Evolutionary conservation across 2,329 filamentous ascomycete genomes (phyloP), one percentile per base, ranked within the genome.

Genomic region (Ascochyta fabae): DNA sequence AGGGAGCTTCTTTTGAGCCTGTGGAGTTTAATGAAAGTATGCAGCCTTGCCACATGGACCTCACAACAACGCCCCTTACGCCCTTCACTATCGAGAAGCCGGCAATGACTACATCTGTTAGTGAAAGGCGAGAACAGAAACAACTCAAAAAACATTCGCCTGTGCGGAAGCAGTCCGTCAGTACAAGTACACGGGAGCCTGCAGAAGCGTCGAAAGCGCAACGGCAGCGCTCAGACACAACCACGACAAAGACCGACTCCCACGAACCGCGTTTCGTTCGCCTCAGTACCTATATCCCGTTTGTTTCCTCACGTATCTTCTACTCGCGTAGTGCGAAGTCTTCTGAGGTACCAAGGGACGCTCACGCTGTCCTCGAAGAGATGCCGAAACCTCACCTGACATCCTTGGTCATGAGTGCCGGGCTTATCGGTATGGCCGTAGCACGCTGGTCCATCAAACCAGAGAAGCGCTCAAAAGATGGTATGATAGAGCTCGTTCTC

Each of bases 1-100:
- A 74, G 39, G 70, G 69, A 8, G 68, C 69, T 19, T 71, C 70
- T 1, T 75, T 75, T 29, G 72, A 74, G 44, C 66, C 70, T n/a
- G 61, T 75, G 3, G 64, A 70, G 26, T 69, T 73, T 46, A 68
- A 73, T 35, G 70, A 74, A 48, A 66, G 68, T 33, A 64, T 70
- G 58, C 67, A 68, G 40, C 68, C 67, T 4, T 73, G 70, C 24
- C 61, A 66, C 6, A 62, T 69, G 42, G 61, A 69, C 12, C 62
- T 68, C 5, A 63, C 56, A 22, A 56, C 53, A 12, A 64, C 60
- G 5, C 67, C 70, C 23, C 56, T 71, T n/a, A 70, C 66, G n/a
- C 66, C 70, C 0, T 68, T 70, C 38, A 50, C 56, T 13, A 57
- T 55, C 12, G 59, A 68, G 7, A 58, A 46, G 22, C 33, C 48